A percentile compares a stretch with the other conserved stretches of the same genome.
Evolutionary conservation across 768 basidiomycete genomes (phyloP).

Genomic region (Auricularia cornea): DNA sequence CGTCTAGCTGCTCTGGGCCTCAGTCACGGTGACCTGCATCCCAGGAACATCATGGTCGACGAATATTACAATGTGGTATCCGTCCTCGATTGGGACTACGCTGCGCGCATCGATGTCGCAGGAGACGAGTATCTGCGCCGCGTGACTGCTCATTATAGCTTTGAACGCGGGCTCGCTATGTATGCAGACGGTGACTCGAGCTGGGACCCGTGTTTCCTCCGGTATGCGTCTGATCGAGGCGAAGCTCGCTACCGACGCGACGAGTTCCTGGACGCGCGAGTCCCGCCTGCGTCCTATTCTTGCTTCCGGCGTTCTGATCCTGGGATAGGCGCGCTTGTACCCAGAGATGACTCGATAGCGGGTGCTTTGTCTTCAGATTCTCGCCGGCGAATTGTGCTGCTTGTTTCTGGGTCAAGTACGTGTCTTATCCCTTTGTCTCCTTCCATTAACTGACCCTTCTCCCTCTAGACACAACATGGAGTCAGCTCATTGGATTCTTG

Average conservation of each 20-base stretch:
- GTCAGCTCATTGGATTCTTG: background rate
- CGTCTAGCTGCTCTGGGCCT: background rate
- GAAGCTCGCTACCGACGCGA: background rate
- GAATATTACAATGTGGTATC: background rate
- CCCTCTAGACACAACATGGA: background rate
- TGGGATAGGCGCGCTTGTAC: no score
- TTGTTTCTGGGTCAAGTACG: background rate
- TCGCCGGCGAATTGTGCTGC: background rate
- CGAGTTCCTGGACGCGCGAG: background rate
- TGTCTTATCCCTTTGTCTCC: background rate
- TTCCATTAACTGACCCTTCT: background rate
- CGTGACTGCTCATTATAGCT: no score
- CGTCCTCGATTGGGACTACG: background rate
- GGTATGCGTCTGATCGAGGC: background rate
- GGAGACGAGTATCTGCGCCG: background rate
- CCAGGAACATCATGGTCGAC: background rate
- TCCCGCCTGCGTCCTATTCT: background rate
- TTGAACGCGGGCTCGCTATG: no score
- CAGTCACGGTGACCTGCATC: background rate
- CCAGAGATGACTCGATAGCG: no score
- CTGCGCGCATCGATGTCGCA: background rate
- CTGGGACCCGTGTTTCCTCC: background rate
- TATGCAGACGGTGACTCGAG: background rate
- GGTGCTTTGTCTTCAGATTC: background rate
- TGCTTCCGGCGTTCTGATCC: background rate